phyloP scores from a whole-genome alignment of 2,329 filamentous ascomycete species.

The Aspergillus uvarum region DNA sequence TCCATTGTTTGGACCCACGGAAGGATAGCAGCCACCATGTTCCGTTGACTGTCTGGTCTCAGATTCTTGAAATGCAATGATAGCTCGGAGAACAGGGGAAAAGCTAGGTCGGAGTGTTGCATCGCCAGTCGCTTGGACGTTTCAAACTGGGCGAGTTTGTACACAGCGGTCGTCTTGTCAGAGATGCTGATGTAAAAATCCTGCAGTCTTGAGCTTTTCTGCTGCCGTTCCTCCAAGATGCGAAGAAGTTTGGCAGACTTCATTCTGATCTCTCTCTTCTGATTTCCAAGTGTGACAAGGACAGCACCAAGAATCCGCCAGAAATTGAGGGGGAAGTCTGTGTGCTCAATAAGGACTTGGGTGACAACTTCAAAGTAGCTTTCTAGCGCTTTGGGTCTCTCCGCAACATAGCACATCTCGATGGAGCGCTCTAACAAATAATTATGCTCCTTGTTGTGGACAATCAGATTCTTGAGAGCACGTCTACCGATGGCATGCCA shows the following conservation, averaged over 20 bases:
- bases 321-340: constrained; percentile 80
- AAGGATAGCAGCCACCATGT: constrained; percentile 89
- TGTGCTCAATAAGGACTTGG: constrained; percentile 77
- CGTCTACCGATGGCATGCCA: constrained; percentile 86
- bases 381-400: constrained; percentile 77
- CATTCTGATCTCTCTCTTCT: constrained; percentile 82
- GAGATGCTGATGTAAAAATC: constrained; percentile 98
- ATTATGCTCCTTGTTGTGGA: constrained; percentile 83
- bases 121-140: constrained; percentile 87
- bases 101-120: constrained; percentile 84
- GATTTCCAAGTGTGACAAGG: constrained; percentile 88
- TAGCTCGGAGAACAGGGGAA: constrained; percentile 94
- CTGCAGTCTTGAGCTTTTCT: constrained; percentile 84
- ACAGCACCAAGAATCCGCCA: constrained; percentile 89
- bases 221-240: constrained; percentile 77
- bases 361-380: constrained; percentile 95
- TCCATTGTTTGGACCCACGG: constrained; percentile 97
- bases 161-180: constrained; percentile 96
- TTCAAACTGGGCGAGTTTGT: constrained; percentile 95
- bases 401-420: constrained; percentile 81
- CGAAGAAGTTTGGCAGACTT: constrained; percentile 82
- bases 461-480: constrained; percentile 83
- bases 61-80: constrained; percentile 89
- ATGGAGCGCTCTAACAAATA: constrained; percentile 88
- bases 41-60: constrained; percentile 78